phyloP scores from a whole-genome alignment of 441 rosid genomes.

The Populus tomentosa region DNA sequence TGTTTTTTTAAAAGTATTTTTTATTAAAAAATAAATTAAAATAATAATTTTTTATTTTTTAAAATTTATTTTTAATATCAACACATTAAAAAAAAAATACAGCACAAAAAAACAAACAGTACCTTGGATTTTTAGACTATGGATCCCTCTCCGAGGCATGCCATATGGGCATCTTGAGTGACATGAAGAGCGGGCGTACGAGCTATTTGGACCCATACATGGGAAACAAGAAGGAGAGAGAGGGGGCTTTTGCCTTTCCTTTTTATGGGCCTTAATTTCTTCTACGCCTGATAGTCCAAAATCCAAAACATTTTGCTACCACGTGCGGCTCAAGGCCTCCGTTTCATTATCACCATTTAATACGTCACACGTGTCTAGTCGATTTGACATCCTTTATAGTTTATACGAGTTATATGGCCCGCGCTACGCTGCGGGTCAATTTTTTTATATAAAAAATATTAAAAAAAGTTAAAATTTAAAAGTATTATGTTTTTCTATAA shows the following conservation, averaged over 20 bases:
- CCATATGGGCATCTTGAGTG: background rate
- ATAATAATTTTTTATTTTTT: no score
- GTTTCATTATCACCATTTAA: conserved; percentile 17
- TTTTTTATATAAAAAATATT: no score
- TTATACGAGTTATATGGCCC: no score
- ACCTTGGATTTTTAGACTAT: no score
- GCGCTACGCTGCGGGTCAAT: no score
- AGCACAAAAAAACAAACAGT: no score
- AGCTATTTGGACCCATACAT: background rate
- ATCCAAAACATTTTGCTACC: background rate
- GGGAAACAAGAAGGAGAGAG: background rate
- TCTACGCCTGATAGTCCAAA: conserved; percentile 9
- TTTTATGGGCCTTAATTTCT: conserved; percentile 1
- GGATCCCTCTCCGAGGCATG: background rate
- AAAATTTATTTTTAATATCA: no score
- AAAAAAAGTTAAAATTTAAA: no score
- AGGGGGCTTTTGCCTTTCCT: background rate
- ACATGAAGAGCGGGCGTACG: background rate
- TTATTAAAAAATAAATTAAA: no score
- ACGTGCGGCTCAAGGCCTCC: conserved; percentile 31
- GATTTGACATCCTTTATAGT: background rate
- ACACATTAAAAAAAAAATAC: no score
- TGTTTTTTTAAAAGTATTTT: no score
- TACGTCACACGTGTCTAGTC: conserved; percentile 24
- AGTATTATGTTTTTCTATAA: no score